Conservation (phyloP, 2,329 filamentous ascomycete genomes). For the Microdochium paspali region DNA sequence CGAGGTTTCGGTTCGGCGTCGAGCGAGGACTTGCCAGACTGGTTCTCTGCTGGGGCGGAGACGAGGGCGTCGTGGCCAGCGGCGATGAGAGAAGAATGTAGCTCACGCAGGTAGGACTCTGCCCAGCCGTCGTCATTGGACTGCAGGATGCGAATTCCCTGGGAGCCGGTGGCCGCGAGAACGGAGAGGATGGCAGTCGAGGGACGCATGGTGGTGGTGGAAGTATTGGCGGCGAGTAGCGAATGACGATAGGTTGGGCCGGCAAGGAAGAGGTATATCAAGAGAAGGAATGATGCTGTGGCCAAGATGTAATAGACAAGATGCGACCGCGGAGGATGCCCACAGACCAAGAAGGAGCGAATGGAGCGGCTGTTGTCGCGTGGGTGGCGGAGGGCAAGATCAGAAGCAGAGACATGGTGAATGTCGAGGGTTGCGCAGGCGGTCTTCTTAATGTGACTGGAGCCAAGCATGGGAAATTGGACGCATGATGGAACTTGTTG, state of each 20-base stretch:
- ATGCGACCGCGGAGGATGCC: too few relatives aligned
- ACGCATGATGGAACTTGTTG: too few relatives aligned
- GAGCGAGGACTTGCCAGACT: slow-evolving; percentile 38
- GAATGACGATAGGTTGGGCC: background rate
- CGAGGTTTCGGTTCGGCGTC: slow-evolving; percentile 38
- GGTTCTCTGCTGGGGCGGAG: slow-evolving; percentile 50
- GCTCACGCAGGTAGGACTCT: slow-evolving; percentile 29
- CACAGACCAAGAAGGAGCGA: too few relatives aligned
- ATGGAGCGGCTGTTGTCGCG: too few relatives aligned
- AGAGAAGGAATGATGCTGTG: too few relatives aligned
- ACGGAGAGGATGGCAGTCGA: background rate
- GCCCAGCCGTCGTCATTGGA: slow-evolving; percentile 70
- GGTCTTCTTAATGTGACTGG: too few relatives aligned
- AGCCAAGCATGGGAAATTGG: too few relatives aligned
- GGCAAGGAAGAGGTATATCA: too few relatives aligned
- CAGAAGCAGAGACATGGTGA: too few relatives aligned
- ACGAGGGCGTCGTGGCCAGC: background rate
- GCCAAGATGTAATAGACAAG: too few relatives aligned
- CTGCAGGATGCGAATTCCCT: slow-evolving; percentile 45
- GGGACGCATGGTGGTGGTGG: background rate
- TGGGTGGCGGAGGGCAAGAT: too few relatives aligned
- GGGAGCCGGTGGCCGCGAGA: background rate
- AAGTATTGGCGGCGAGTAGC: background rate
- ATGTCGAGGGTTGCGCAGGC: too few relatives aligned
- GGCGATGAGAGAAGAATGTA: background rate